These are phyloP conservation scores for Didymella sp. DNA, from an alignment of 2,329 filamentous ascomycete species.

Conservation along the genomic window DNA sequence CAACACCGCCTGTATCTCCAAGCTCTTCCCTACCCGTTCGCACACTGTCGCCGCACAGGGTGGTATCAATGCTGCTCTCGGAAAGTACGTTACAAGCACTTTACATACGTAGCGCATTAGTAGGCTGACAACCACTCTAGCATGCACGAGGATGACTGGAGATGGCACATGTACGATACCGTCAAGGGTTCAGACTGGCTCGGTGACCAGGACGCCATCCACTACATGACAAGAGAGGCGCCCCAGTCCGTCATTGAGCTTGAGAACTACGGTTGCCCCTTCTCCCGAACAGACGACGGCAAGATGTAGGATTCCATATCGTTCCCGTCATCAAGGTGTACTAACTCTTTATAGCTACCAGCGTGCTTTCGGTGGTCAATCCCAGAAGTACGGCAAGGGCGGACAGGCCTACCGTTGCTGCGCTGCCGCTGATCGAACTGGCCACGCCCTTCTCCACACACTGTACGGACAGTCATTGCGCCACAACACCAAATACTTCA, in stretches of 20 bases:
- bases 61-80: slow-evolving; percentile 86
- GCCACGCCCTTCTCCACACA: slow-evolving; percentile 96
- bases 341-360: slow-evolving; percentile 71
- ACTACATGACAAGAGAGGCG: slow-evolving; percentile 97
- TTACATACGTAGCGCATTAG: not conserved
- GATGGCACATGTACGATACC: slow-evolving; percentile 99
- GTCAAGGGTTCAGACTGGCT: slow-evolving; percentile 98
- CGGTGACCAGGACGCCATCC: slow-evolving; percentile 95
- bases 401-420: slow-evolving; percentile 98
- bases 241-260: slow-evolving; percentile 91
- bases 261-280: slow-evolving; percentile 97
- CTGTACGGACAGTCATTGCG: slow-evolving; percentile 96
- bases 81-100: slow-evolving; percentile 63
- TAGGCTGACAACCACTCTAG: slow-evolving; percentile 40
- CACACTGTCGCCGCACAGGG: slow-evolving; percentile 80
- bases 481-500: slow-evolving; percentile 99
- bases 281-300: slow-evolving; percentile 94
- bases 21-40: slow-evolving; percentile 84
- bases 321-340: not conserved
- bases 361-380: slow-evolving; percentile 97
- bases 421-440: slow-evolving; percentile 94
- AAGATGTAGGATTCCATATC: slow-evolving; percentile 69
- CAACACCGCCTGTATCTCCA: slow-evolving; percentile 86
- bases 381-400: slow-evolving; percentile 92
- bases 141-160: slow-evolving; percentile 98